Evolutionary conservation across 768 basidiomycete species (phyloP).

Genomic region (Gloeopeniophorella convolvens): DNA sequence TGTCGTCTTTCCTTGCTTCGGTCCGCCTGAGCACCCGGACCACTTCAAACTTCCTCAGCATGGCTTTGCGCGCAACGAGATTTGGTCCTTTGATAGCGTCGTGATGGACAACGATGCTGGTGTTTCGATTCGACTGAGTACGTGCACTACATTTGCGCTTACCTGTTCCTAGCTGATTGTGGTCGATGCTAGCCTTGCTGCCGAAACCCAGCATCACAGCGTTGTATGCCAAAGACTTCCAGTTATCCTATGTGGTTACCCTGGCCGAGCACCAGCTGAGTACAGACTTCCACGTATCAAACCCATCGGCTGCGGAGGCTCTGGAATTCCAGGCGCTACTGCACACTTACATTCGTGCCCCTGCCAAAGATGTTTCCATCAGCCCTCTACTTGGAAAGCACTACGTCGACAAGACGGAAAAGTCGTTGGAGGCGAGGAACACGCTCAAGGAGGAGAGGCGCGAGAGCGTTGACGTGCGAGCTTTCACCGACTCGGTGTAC

Average conservation of each 20-base stretch:
- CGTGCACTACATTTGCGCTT: constrained; percentile 24
- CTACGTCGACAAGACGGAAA: constrained; percentile 81
- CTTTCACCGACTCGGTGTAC: constrained; percentile 72
- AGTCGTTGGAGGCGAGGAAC: constrained; percentile 42
- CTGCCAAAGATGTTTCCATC: constrained; percentile 52
- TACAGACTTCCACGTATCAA: constrained; percentile 77
- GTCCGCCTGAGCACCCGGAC: constrained; percentile 68
- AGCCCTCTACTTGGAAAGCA: constrained; percentile 53
- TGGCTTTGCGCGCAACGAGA: constrained; percentile 79
- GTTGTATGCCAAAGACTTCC: constrained; percentile 59
- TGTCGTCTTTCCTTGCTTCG: constrained; percentile 84
- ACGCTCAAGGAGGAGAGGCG: constrained; percentile 53
- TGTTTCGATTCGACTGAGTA: constrained; percentile 76
- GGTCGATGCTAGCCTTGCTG: constrained; percentile 67
- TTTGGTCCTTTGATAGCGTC: constrained; percentile 62
- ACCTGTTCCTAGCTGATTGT: too few relatives aligned
- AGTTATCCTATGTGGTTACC: constrained; percentile 76
- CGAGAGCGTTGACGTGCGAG: constrained; percentile 56
- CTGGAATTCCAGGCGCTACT: constrained; percentile 91
- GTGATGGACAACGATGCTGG: constrained; percentile 62
- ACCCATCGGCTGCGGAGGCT: constrained; percentile 39
- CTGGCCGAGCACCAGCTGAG: constrained; percentile 65
- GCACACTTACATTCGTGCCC: constrained; percentile 81
- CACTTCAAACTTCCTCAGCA: constrained; percentile 74
- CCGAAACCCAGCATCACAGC: constrained; percentile 53